Percentiles rank a stretch among this genome's conserved stretches.
Evolutionary conservation across 1,284 basidiomycete genomes (phyloP).

Genomic region (Trametes pubescens): DNA sequence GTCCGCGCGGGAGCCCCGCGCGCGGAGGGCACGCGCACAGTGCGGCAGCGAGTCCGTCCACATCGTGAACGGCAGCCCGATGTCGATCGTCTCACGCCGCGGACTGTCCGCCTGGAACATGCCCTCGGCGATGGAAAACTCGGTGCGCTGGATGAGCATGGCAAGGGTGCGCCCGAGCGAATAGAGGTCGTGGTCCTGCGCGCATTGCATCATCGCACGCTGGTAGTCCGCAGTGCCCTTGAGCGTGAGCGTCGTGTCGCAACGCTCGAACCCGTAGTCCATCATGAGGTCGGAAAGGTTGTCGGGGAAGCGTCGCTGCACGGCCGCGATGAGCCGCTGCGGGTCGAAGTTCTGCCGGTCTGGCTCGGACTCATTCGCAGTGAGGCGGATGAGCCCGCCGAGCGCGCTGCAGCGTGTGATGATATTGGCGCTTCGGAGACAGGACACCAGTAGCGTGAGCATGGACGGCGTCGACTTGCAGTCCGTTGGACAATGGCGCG

Average conservation of each 20-base stretch:
- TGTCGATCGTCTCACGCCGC: constrained; percentile 45
- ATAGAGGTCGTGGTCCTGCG: constrained; percentile 57
- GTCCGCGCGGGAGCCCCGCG: constrained; percentile 47
- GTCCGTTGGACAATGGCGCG: constrained; percentile 53
- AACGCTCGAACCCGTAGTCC: constrained; percentile 55
- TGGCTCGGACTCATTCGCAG: constrained; percentile 49
- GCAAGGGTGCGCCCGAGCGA: constrained; percentile 57
- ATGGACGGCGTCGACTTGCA: constrained; percentile 53
- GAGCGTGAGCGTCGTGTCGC: constrained; percentile 55
- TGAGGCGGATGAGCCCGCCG: constrained; percentile 60
- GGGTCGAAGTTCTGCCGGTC: constrained; percentile 57
- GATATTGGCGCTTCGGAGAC: constrained; percentile 61
- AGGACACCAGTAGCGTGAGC: constrained; percentile 60
- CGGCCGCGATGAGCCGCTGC: constrained; percentile 47
- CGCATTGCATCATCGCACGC: constrained; percentile 57
- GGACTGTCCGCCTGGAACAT: constrained; percentile 55
- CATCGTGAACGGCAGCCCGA: constrained; percentile 64
- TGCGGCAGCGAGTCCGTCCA: constrained; percentile 64
- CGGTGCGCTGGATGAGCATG: constrained; percentile 59
- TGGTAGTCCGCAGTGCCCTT: constrained; percentile 53
- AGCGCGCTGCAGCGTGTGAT: constrained; percentile 57
- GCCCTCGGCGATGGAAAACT: constrained; percentile 66
- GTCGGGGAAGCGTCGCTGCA: constrained; percentile 51
- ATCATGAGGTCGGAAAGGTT: constrained; percentile 56
- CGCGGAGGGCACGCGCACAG: constrained; percentile 61